Evolutionary conservation across 495 filamentous ascomycete species (phyloP), one percentile per base, ranked within the genome.

Genomic region (Penicillium odoratum): DNA sequence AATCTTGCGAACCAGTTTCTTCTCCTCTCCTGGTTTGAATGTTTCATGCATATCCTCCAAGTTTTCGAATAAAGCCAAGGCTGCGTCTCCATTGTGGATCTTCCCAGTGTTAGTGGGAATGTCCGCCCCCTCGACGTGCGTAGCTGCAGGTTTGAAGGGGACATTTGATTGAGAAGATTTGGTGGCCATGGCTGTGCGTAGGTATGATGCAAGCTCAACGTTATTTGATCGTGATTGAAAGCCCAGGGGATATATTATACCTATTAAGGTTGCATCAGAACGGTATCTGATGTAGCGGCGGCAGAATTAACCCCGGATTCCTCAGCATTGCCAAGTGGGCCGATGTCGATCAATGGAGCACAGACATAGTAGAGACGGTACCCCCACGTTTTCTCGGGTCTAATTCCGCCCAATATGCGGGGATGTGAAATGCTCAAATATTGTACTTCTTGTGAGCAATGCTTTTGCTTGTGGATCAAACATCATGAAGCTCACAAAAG

Each of bases 1-100:
- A 18, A 82, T 77, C 66, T 79, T 83, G 42, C 73, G 69, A 31
- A 80, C 73, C 1, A 83, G 63, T 33, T 62, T 67, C 34, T 58
- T 71, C 58, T 76, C 76, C 48, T 81, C 76, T 2, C 52, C 70
- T 0, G 69, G 67, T 43, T 79, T 73, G 34, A 75, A 69, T 4
- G 59, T 56, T 44, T 76, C 74, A 6, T 73, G 58, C 34, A 68
- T 60, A 0, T 64, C 68, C n/a, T 66, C 63, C 10, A 56, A 48
- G 13, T 64, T 64, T 7, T 57, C 59, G 33, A 74, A 71, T 3
- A 75, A 48, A 2, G 71, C 68, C 36, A 71, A 58, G 0, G 73
- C 73, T 7, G 68, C 67, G 29, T 75, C 73, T 4, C 68, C 71
- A 64, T 74, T 58, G 42, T 56, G 53, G 25, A 66, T 59, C 34